Evolutionary conservation across 2,329 filamentous ascomycete genomes (phyloP).

Genomic region (Dothistroma pini): DNA sequence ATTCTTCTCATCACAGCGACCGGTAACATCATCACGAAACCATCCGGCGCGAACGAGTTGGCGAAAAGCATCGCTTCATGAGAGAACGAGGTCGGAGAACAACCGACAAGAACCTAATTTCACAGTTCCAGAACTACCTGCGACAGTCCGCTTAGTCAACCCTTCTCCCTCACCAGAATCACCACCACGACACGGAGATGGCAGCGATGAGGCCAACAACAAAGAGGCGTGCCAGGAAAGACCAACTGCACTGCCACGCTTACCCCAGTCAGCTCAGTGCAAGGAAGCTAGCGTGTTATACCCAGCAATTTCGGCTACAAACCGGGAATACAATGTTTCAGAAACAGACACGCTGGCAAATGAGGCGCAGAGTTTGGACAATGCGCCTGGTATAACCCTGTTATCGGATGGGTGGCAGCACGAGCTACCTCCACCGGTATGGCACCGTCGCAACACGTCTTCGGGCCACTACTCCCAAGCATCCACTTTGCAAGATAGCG

Average conservation of each 20-base stretch:
- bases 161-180: constrained; percentile 25
- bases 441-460: constrained; percentile 28
- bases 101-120: constrained; percentile 18
- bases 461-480: constrained; percentile 29
- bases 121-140: constrained; percentile 16
- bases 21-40: constrained; percentile 22
- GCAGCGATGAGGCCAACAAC: constrained; percentile 13
- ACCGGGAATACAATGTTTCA: constrained; percentile 31
- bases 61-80: constrained; percentile 25
- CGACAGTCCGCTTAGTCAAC: constrained; percentile 34
- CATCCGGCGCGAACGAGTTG: constrained; percentile 14
- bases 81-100: constrained; percentile 27
- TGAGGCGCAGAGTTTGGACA: constrained; percentile 24
- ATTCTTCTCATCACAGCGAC: constrained; percentile 19
- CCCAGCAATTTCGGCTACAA: constrained; percentile 26
- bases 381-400: constrained; percentile 24
- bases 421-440: constrained; percentile 23
- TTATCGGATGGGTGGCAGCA: constrained; percentile 21
- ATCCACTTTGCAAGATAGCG: constrained; percentile 27
- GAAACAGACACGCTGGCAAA: constrained; percentile 23
- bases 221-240: constrained; percentile 17
- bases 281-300: constrained; percentile 27
- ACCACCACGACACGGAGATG: constrained; percentile 14
- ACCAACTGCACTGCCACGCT: constrained; percentile 16
- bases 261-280: constrained; percentile 13